A percentile compares a stretch with the other conserved stretches of the same genome.
These are phyloP conservation scores for Apiospora phragmitis DNA, from an alignment of 2,329 filamentous ascomycete species.

Conservation along the genomic window DNA sequence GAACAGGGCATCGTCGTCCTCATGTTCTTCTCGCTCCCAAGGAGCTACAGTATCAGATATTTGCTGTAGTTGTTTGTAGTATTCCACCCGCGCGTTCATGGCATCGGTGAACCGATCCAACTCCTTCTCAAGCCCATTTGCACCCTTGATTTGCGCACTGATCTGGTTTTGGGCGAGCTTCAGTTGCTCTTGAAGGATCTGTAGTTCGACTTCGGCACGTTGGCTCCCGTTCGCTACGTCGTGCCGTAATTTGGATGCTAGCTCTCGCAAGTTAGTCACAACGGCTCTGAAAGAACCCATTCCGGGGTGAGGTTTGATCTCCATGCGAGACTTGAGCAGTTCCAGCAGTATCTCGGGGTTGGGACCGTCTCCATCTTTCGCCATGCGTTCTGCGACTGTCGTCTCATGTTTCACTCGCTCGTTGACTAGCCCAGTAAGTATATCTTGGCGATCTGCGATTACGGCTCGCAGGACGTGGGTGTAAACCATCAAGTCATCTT, in stretches of 20 bases:
- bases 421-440: constrained; percentile 77
- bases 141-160: constrained; percentile 51
- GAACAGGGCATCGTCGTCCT: constrained; percentile 40
- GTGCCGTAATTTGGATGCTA: constrained; percentile 61
- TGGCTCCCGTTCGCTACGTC: constrained; percentile 53
- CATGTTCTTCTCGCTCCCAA: constrained; percentile 64
- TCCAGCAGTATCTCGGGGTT: constrained; percentile 64
- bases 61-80: constrained; percentile 85
- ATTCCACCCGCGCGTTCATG: constrained; percentile 86
- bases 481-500: constrained; percentile 88
- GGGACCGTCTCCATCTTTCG: constrained; percentile 65
- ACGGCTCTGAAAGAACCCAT: constrained; percentile 69
- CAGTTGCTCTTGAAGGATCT: constrained; percentile 65
- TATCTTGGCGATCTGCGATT: constrained; percentile 76
- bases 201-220: constrained; percentile 62
- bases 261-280: constrained; percentile 67
- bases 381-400: constrained; percentile 58
- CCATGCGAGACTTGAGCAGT: constrained; percentile 48
- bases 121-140: constrained; percentile 62
- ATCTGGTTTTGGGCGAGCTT: constrained; percentile 57
- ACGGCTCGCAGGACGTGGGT: constrained; percentile 75
- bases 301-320: constrained; percentile 48
- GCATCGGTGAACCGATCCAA: constrained; percentile 72
- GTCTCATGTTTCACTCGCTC: constrained; percentile 73
- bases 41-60: constrained; percentile 87